Evolutionary conservation across 2,329 filamentous ascomycete species (phyloP).

Genomic region (Ophiostoma fasciatum): DNA sequence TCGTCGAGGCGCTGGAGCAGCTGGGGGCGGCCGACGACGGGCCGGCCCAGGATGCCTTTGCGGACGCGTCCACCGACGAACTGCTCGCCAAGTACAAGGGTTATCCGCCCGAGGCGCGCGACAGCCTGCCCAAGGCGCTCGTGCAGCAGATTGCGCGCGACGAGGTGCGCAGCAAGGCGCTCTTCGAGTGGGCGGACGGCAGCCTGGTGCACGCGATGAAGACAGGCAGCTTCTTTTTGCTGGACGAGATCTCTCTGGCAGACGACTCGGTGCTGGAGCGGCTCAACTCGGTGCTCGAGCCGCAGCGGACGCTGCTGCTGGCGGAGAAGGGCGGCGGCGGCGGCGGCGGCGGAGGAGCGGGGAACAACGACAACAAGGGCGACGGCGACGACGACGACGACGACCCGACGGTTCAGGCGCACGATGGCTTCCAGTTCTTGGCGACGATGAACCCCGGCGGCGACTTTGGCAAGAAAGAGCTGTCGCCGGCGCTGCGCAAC

Average conservation of each 20-base stretch:
- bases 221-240: constrained; percentile 73
- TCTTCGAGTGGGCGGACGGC: constrained; percentile 96
- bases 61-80: constrained; percentile 33
- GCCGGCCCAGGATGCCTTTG: too few relatives aligned
- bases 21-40: background rate
- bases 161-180: constrained; percentile 54
- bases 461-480: constrained; percentile 94
- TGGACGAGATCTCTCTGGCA: constrained; percentile 94
- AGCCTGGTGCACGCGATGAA: constrained; percentile 91
- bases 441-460: constrained; percentile 99
- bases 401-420: constrained; percentile 63
- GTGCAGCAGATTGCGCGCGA: constrained; percentile 31
- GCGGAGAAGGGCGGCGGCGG: constrained; percentile 76
- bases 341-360: constrained; percentile 50
- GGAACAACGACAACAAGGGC: too few relatives aligned
- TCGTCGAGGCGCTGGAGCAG: constrained; percentile 31
- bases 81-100: constrained; percentile 45
- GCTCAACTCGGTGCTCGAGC: constrained; percentile 90
- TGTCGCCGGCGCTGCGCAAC: constrained; percentile 88
- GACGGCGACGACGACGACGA: constrained; percentile 46
- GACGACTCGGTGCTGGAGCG: constrained; percentile 95
- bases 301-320: constrained; percentile 69
- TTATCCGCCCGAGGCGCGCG: constrained; percentile 28
- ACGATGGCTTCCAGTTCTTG: constrained; percentile 80
- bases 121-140: constrained; percentile 32